These are phyloP conservation scores for Durusdinium trenchii DNA, from an alignment of 73 alveolate genomes.

Conservation along the genomic window DNA sequence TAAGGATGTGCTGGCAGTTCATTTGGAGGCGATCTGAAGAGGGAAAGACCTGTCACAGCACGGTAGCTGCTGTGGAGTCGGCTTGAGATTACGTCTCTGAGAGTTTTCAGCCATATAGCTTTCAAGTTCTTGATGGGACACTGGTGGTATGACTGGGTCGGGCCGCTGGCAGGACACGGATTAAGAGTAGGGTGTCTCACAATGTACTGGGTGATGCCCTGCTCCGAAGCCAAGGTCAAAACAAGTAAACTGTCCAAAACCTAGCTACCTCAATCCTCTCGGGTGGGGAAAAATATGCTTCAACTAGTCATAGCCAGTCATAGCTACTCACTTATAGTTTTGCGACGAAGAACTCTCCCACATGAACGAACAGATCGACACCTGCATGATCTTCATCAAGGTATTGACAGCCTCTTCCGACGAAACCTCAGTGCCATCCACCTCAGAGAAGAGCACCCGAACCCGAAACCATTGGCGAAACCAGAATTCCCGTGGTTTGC, in stretches of 20 bases:
- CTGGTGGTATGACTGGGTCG: no score
- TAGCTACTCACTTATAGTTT: no score
- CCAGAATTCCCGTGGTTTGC: neutral
- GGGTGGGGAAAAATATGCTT: no score
- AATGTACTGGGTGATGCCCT: neutral
- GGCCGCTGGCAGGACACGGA: neutral
- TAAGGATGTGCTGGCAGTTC: slow-evolving; percentile 91
- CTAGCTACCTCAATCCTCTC: no score
- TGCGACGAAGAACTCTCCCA: no score
- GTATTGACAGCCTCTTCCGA: slow-evolving; percentile 88
- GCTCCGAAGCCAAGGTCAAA: neutral
- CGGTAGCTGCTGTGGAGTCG: neutral
- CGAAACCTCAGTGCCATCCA: neutral
- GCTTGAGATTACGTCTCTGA: no score
- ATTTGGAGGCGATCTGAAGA: slow-evolving; percentile 88
- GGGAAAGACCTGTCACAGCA: slow-evolving; percentile 63
- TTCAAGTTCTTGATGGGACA: no score
- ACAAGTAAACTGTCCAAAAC: neutral
- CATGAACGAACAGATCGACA: neutral
- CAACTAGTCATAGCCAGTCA: neutral
- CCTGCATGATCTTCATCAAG: slow-evolving; percentile 95
- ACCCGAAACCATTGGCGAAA: neutral
- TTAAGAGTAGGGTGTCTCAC: neutral
- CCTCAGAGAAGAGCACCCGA: neutral
- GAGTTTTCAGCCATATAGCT: no score